Conservation (phyloP, 345 rosid genomes). For the Corchorus capsularis region DNA sequence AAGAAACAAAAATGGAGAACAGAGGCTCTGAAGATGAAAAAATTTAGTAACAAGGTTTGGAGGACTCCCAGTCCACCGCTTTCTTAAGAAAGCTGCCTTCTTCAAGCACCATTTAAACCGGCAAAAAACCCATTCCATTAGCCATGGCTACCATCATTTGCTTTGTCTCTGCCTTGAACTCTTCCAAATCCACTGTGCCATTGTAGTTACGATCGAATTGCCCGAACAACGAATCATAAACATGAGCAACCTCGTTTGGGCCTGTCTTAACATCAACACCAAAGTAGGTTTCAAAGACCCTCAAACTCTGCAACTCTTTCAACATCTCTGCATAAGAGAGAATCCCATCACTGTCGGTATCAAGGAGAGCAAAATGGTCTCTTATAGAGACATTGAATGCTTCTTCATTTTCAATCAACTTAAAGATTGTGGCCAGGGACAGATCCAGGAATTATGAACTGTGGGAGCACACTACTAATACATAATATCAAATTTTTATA, state of each 20-base stretch:
- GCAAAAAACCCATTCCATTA: constrained; percentile 46
- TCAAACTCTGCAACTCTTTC: constrained; percentile 42
- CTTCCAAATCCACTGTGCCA: constrained; percentile 27
- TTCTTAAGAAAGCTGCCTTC: constrained; percentile 46
- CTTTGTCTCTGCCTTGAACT: constrained; percentile 26
- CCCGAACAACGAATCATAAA: constrained; percentile 18
- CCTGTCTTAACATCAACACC: too few species aligned
- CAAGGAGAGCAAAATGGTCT: constrained; percentile 34
- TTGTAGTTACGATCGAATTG: constrained; percentile 21
- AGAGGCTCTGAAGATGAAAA: too few species aligned
- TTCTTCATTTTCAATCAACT: constrained; percentile 43
- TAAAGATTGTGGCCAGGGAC: constrained; percentile 39
- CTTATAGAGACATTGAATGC: constrained; percentile 30
- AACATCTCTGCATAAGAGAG: constrained; percentile 48
- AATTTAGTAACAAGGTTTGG: too few species aligned
- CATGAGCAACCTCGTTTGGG: constrained; percentile 24
- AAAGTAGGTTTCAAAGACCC: constrained; percentile 43
- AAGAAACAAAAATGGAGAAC: too few species aligned
- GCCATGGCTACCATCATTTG: constrained; percentile 52
- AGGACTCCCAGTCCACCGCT: too few species aligned
- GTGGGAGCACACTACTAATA: too few species aligned
- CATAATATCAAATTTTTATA: too few species aligned
- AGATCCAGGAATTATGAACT: too few species aligned
- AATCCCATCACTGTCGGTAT: constrained; percentile 37
- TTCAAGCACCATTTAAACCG: constrained; percentile 52